Percentiles rank a stretch among this genome's conserved stretches.
phyloP scores from a whole-genome alignment of 2,329 filamentous ascomycete genomes.

The Xylariaceae sp. region DNA sequence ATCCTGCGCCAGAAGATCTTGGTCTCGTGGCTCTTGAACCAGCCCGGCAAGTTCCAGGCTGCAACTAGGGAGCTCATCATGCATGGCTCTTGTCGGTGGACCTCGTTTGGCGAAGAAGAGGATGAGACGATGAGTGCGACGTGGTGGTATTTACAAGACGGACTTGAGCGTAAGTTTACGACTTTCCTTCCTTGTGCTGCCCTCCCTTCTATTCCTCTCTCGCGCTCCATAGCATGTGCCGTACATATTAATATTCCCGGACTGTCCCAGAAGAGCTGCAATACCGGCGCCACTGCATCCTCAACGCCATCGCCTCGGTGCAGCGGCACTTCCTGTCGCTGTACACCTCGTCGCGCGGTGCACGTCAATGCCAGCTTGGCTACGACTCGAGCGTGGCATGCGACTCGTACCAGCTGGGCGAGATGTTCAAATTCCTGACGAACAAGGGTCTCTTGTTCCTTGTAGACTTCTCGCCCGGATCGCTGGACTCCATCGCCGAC shows the following conservation, averaged over 20 bases:
- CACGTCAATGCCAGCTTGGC: slow-evolving; percentile 71
- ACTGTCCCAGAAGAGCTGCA: slow-evolving; percentile 64
- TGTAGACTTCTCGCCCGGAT: slow-evolving; percentile 59
- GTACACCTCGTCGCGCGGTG: slow-evolving; percentile 67
- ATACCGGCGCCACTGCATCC: slow-evolving; percentile 67
- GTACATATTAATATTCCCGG: slow-evolving; percentile 27
- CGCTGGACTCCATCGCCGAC: slow-evolving; percentile 52
- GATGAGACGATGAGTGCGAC: slow-evolving; percentile 45
- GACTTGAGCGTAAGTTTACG: slow-evolving; percentile 63
- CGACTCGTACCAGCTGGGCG: slow-evolving; percentile 79
- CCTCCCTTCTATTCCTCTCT: background rate
- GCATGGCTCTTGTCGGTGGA: slow-evolving; percentile 67
- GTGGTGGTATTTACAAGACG: slow-evolving; percentile 77
- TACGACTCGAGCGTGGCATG: slow-evolving; percentile 76
- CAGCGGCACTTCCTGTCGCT: slow-evolving; percentile 70
- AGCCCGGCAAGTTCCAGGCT: slow-evolving; percentile 63
- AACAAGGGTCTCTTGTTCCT: slow-evolving; percentile 66
- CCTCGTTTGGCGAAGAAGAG: slow-evolving; percentile 44
- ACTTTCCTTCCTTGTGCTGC: background rate
- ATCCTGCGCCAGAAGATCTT: slow-evolving; percentile 72
- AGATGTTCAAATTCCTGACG: slow-evolving; percentile 75
- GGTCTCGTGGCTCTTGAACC: slow-evolving; percentile 68
- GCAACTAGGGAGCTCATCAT: slow-evolving; percentile 71
- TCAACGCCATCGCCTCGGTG: slow-evolving; percentile 73
- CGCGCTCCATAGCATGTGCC: background rate